Base-by-base conservation (phyloP, 305 asterid species). In the Striga hermonthica region DNA sequence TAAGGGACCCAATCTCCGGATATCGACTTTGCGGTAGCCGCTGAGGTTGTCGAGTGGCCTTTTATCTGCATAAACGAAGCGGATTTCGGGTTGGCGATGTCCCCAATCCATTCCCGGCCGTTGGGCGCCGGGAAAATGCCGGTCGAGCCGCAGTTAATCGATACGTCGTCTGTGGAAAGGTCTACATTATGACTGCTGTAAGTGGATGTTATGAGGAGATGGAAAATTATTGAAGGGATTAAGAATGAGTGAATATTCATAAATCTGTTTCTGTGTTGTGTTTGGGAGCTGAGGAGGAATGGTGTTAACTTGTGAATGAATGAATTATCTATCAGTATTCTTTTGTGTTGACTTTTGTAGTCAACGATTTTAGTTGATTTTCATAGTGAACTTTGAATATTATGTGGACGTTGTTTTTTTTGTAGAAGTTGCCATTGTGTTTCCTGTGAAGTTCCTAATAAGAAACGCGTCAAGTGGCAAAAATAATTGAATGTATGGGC, bases 21-120 rank as follows among this genome's bases (percentile, higher is more conserved):
- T 7, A 9, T 11, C 22, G 9, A 56, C 44, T 4, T 39, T 3
- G 7, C 11, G 5, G 8, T 35, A 49, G 1, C 37, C 5, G 68
- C 61, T 15, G 75, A 69, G 50, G 75, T 41, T 0, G 65, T 37
- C 11, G 78, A 77, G 16, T 7, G 12, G 9, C 75, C 75, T 11
- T 28, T 57, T 3, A 65, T 3, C 16, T 47, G 75, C 40, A 62
- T 12, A 16, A 54, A 31, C 4, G 65, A 9, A 44, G 57, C 45
- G 3, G 16, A 4, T 31, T 62, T 62, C 2, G 28, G 55, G 7
- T 60, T 44, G 1, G 6, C 10, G 15, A 15, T 28, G 10, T 60
- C 65, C 41, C 52, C 65, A 3, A 60, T 4, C 65, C 65, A 60
- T 60, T 60, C 50, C 52, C 65, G 9, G 53, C 65, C 65, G 10